Evolutionary conservation across 108 stramenopile genomes (phyloP).

Genomic region (Cyclotella sp.): DNA sequence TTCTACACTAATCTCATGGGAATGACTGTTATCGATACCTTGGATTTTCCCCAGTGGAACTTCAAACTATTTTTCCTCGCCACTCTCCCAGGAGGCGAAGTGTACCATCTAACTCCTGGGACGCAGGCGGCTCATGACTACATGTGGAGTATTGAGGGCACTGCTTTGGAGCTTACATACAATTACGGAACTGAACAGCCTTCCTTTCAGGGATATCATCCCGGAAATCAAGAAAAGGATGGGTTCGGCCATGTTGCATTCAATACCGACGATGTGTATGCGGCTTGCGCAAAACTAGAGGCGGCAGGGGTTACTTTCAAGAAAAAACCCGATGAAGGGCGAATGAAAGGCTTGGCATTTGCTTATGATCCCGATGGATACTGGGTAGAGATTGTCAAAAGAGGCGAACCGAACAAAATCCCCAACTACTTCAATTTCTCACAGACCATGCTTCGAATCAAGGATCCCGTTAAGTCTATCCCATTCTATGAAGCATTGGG

Average conservation of each 20-base stretch:
- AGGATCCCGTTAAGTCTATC: conserved; percentile 88
- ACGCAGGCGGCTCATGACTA: conserved; percentile 86
- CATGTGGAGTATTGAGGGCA: conserved; percentile 84
- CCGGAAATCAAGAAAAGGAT: conserved; percentile 89
- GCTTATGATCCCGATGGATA: conserved; percentile 91
- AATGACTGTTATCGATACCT: conserved; percentile 81
- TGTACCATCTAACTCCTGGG: conserved; percentile 69
- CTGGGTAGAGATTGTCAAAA: conserved; percentile 84
- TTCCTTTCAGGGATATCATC: conserved; percentile 67
- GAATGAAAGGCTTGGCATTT: conserved; percentile 93
- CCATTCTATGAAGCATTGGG: conserved; percentile 90
- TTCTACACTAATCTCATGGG: conserved; percentile 81
- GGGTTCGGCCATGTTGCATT: conserved; percentile 89
- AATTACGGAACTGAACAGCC: conserved; percentile 90
- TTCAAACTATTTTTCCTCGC: conserved; percentile 84
- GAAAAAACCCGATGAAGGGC: conserved; percentile 95
- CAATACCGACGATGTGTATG: conserved; percentile 87
- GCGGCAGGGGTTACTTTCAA: conserved; percentile 86
- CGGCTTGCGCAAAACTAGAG: conserved; percentile 79
- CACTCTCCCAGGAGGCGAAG: conserved; percentile 65
- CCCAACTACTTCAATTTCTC: conserved; percentile 82
- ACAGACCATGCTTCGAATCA: conserved; percentile 97
- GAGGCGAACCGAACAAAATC: conserved; percentile 52
- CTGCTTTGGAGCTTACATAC: conserved; percentile 90
- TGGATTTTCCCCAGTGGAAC: conserved; percentile 81